Conservation (phyloP, 202 grass and related monocot species). For the Schoenoplectus triqueter region DNA sequence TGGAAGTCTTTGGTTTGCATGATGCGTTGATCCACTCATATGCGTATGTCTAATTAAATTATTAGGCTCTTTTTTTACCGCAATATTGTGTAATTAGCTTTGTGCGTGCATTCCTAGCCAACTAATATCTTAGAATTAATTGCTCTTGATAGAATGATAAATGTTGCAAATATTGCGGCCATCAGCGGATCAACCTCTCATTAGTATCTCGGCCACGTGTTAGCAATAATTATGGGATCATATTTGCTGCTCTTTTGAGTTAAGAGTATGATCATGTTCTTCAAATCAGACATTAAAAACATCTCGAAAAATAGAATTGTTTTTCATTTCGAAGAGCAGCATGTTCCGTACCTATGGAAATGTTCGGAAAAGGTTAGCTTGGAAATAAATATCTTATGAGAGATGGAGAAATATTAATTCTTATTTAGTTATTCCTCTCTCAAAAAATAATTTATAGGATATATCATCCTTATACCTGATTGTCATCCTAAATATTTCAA, state of each 20-base stretch:
- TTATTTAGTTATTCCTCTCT: no score
- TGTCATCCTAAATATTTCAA: no score
- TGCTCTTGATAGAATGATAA: background rate
- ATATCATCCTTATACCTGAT: no score
- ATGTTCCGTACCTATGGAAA: background rate
- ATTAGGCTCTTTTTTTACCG: background rate
- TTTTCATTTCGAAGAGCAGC: no score
- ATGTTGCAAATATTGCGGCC: background rate
- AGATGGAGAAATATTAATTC: no score
- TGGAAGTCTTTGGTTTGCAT: background rate
- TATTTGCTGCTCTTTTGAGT: no score
- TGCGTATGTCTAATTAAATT: background rate
- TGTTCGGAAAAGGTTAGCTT: no score
- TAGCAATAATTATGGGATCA: background rate
- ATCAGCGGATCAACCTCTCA: background rate
- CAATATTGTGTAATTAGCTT: background rate
- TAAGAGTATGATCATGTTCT: no score
- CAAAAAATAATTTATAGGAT: no score
- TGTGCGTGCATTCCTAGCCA: background rate
- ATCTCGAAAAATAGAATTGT: no score
- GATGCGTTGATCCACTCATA: background rate
- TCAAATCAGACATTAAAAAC: no score
- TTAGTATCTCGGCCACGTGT: background rate
- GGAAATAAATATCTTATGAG: no score
- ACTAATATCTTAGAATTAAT: background rate